Evolutionary conservation across 225 moss, liverwort and hornwort species (phyloP), one percentile per base, ranked within the genome.

Genomic region (Polytrichum commune): DNA sequence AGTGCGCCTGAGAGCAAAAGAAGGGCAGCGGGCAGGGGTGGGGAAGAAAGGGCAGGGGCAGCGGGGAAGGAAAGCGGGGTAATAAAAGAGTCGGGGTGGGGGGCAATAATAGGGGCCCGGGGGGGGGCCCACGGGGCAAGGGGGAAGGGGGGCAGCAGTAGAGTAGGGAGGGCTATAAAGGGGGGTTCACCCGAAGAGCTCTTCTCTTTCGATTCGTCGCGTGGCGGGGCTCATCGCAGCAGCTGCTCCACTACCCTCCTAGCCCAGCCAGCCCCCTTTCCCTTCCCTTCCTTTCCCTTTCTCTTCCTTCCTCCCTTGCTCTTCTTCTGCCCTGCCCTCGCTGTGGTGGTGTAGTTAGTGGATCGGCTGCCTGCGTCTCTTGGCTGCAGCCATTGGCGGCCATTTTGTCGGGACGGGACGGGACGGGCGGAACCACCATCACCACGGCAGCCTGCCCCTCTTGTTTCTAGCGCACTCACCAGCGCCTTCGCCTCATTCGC

Each of bases 131-230:
- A 60, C 58, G n/a, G 58, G 58, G 58, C 20, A 8, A 60, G 24
- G 58, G 58, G n/a, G 2, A 60, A 1, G 1, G 26, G 26, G 26
- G 26, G 1, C 26, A 26, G 26, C 1, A 26, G 22, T 19, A 60
- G 60, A 8, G 60, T 24, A 24, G 60, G 60, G 60, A 24, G 60
- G 60, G 60, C 66, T 66, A 66, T 66, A 66, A 66, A 66, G 19
- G 3, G 26, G 66, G n/a, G 16, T 46, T 19, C 20, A 13, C 5
- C 33, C 18, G 46, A 22, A 23, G 29, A 10, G 46, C 66, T 66
- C 66, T 18, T 66, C 66, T 66, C 66, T 66, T 66, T 66, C 66
- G 24, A 33, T 66, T 66, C 66, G 29, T 66, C 66, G n/a, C 66
- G 32, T 66, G 66, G 30, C 20, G 66, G 60, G 60, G 60, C 22